phyloP scores from a whole-genome alignment of 352 stramenopile genomes.

The Globisporangium lucens region DNA sequence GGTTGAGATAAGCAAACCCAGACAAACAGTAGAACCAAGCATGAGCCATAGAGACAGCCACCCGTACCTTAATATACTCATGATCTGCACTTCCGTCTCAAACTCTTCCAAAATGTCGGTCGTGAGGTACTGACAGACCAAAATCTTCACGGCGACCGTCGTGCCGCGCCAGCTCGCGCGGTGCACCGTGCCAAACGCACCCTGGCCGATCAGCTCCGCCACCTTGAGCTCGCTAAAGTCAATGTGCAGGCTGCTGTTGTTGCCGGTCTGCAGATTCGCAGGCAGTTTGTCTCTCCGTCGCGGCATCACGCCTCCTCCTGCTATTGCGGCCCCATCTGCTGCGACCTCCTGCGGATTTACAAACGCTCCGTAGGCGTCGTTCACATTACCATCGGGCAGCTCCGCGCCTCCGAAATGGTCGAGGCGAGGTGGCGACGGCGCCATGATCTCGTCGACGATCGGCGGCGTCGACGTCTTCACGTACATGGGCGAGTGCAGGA shows the following conservation, averaged over 20 bases:
- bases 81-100: slow-evolving; percentile 87
- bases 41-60: neutral
- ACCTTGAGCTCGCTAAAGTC: slow-evolving; percentile 79
- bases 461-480: slow-evolving; percentile 63
- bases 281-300: slow-evolving; percentile 46
- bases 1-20: neutral
- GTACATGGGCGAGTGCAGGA: slow-evolving; percentile 86
- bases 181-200: slow-evolving; percentile 83
- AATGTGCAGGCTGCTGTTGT: slow-evolving; percentile 80
- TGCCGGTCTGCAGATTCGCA: slow-evolving; percentile 44
- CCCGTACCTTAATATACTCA: slow-evolving; percentile 81
- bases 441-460: slow-evolving; percentile 42
- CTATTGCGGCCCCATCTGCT: slow-evolving; percentile 7
- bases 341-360: slow-evolving; percentile 4
- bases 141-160: slow-evolving; percentile 80
- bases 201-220: slow-evolving; percentile 81
- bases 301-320: slow-evolving; percentile 25
- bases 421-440: slow-evolving; percentile 9
- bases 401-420: slow-evolving; percentile 22
- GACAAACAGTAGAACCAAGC: neutral
- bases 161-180: slow-evolving; percentile 68
- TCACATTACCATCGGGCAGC: slow-evolving; percentile 16
- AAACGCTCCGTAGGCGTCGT: slow-evolving; percentile 9
- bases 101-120: slow-evolving; percentile 86
- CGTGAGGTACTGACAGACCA: slow-evolving; percentile 81